Evolutionary conservation across 257 asterid genomes (phyloP).

Genomic region (Echium plantagineum): DNA sequence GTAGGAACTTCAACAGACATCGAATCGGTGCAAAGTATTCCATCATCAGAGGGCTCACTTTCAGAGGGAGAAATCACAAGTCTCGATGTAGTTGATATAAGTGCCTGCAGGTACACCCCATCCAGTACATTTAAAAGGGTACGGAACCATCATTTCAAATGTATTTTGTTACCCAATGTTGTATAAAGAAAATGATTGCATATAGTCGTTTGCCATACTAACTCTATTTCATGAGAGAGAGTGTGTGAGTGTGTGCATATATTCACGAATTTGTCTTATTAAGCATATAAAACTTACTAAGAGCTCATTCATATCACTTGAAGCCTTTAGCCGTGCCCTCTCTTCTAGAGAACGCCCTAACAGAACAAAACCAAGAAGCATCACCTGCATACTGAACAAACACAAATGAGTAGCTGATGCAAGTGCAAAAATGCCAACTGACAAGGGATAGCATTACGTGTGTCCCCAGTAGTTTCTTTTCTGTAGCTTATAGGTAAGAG

Average conservation of each 20-base stretch:
- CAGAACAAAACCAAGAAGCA: conserved; percentile 98
- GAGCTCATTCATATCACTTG: conserved; percentile 97
- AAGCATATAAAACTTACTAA: conserved; percentile 40
- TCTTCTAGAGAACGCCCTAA: conserved; percentile 95
- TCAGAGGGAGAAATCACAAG: conserved; percentile 76
- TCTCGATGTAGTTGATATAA: conserved; percentile 81
- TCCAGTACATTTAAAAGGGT: conserved; percentile 2
- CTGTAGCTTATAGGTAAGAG: neutral
- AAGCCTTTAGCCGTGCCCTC: conserved; percentile 88
- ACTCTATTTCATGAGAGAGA: neutral
- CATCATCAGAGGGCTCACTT: conserved; percentile 46
- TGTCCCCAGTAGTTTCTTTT: too few relatives aligned
- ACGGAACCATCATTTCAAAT: neutral
- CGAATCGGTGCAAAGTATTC: conserved; percentile 62
- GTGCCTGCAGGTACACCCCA: conserved; percentile 56
- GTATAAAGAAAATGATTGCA: neutral
- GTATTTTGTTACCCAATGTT: neutral
- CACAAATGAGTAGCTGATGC: conserved; percentile 31
- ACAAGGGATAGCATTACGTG: too few relatives aligned
- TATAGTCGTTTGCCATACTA: too few relatives aligned
- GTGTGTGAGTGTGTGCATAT: neutral
- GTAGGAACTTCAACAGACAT: conserved; percentile 88
- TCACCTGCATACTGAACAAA: conserved; percentile 85
- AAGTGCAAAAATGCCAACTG: neutral
- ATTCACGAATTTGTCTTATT: neutral